phyloP scores from a whole-genome alignment of 495 filamentous ascomycete species.

The Neurospora pannonica region DNA sequence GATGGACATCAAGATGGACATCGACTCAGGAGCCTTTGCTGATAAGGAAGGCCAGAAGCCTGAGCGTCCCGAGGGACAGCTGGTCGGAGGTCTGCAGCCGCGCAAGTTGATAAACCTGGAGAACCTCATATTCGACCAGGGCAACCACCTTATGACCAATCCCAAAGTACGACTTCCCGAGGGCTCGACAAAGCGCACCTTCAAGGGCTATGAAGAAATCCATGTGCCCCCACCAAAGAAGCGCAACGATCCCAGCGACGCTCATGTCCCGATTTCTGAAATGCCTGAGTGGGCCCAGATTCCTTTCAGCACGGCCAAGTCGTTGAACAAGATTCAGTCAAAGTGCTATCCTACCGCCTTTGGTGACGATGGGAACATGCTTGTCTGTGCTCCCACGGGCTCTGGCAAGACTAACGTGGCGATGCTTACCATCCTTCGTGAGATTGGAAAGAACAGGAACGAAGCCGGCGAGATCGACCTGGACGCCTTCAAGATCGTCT shows the following conservation, averaged over 20 bases:
- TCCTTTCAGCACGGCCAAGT: conserved; percentile 67
- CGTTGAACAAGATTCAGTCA: conserved; percentile 92
- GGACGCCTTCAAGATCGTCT: conserved; percentile 96
- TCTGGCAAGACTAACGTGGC: conserved; percentile 99
- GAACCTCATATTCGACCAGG: conserved; percentile 93
- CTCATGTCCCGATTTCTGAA: conserved; percentile 69
- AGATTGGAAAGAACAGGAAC: conserved; percentile 93
- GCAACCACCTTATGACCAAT: conserved; percentile 98
- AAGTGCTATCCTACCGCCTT: conserved; percentile 88
- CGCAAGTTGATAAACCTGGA: conserved; percentile 84
- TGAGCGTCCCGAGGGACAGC: conserved; percentile 48
- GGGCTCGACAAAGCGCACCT: conserved; percentile 85
- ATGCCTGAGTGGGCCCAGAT: conserved; percentile 85
- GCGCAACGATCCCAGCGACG: conserved; percentile 69
- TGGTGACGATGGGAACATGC: conserved; percentile 90
- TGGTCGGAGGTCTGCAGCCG: conserved; percentile 82
- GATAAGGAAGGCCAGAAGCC: conserved; percentile 31
- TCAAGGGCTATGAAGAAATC: conserved; percentile 98
- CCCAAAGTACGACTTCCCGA: conserved; percentile 90
- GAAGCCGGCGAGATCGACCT: conserved; percentile 82
- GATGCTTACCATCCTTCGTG: conserved; percentile 91
- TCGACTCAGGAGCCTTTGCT: conserved; percentile 60
- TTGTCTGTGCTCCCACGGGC: conserved; percentile 93
- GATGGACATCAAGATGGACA: conserved; percentile 87
- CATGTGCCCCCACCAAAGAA: conserved; percentile 88